Evolutionary conservation across 225 moss, liverwort and hornwort species (phyloP).

Genomic region (Ulota crispa): DNA sequence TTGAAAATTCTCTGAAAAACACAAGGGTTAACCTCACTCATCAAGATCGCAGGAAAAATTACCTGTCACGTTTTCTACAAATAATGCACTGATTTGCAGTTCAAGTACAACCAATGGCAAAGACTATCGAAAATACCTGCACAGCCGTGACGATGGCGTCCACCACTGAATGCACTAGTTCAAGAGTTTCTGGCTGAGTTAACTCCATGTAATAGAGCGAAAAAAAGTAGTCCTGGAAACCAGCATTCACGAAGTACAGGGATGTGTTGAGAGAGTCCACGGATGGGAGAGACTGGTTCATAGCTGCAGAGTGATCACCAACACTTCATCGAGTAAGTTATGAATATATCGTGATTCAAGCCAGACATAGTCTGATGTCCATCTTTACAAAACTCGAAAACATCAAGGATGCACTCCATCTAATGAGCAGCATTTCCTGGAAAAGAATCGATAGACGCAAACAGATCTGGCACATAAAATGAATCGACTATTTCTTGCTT

Average conservation of each 20-base stretch:
- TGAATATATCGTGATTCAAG: conserved; percentile 2
- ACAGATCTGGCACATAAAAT: background rate
- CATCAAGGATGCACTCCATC: background rate
- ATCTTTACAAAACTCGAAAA: background rate
- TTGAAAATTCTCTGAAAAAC: conserved; percentile 40
- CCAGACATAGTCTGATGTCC: background rate
- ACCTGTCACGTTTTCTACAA: background rate
- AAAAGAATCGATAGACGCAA: background rate
- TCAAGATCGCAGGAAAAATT: background rate
- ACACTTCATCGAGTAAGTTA: background rate
- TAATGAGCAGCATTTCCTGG: background rate
- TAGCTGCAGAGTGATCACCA: conserved; percentile 35
- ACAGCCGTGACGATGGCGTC: conserved; percentile 48
- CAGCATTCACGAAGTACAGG: conserved; percentile 58
- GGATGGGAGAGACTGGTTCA: conserved; percentile 52
- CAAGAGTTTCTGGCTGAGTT: conserved; percentile 27
- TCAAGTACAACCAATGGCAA: background rate
- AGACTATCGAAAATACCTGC: conserved; percentile 22
- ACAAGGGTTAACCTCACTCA: background rate
- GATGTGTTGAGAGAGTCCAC: conserved; percentile 53
- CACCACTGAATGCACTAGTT: conserved; percentile 51
- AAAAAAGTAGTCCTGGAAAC: conserved; percentile 58
- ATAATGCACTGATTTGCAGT: background rate
- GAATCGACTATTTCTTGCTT: background rate
- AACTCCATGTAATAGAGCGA: conserved; percentile 39